phyloP scores from a whole-genome alignment of 169 alveolate species.

The Neospora caninum region DNA sequence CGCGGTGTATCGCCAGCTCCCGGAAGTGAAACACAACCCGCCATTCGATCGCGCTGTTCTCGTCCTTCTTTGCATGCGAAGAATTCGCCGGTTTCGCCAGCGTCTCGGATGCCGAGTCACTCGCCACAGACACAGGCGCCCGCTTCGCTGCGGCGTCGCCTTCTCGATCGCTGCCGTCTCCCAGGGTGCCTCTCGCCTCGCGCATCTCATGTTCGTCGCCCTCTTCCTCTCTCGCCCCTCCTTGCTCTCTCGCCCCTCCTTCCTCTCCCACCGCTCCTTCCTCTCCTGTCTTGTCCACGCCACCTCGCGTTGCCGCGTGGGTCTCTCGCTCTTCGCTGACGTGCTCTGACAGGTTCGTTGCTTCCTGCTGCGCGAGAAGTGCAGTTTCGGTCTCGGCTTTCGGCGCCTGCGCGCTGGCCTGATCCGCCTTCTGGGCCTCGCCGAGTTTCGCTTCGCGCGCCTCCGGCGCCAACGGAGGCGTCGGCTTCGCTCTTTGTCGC shows the following conservation, averaged over 20 bases:
- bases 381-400: too few species aligned
- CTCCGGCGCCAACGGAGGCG: too few species aligned
- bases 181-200: neutral
- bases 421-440: too few species aligned
- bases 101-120: neutral
- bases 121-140: neutral
- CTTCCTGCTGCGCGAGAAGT: neutral
- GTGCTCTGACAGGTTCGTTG: neutral
- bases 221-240: neutral
- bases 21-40: constrained; percentile 17
- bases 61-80: neutral
- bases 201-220: neutral
- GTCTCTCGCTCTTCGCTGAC: neutral
- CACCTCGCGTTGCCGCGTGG: neutral
- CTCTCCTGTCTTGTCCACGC: neutral
- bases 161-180: neutral
- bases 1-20: neutral
- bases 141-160: neutral
- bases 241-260: neutral
- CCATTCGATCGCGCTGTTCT: constrained; percentile 11
- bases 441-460: too few species aligned
- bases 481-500: neutral
- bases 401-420: too few species aligned
- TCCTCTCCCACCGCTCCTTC: neutral
- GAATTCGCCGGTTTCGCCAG: neutral